Conservation (phyloP, 2,329 filamentous ascomycete genomes). For the Fusarium udum region DNA sequence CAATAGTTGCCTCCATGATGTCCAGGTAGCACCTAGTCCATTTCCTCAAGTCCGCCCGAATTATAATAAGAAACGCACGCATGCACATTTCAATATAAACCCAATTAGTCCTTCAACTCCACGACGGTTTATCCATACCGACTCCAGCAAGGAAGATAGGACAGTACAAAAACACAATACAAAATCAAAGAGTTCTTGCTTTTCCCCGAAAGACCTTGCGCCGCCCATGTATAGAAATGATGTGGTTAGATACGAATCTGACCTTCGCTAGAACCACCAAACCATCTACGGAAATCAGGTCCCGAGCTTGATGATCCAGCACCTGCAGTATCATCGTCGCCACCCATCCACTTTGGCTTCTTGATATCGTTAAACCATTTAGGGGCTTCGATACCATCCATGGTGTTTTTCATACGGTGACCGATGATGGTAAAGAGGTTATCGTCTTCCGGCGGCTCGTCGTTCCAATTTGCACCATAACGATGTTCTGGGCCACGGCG, state of each 20-base stretch:
- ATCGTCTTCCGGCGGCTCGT: constrained; percentile 74
- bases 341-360: constrained; percentile 83
- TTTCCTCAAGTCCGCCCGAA: background rate
- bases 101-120: constrained; percentile 34
- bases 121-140: constrained; percentile 10
- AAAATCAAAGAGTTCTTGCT: constrained; percentile 15
- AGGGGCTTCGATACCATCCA: constrained; percentile 83
- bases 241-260: constrained; percentile 44
- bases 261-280: constrained; percentile 55
- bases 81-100: constrained; percentile 11
- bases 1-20: background rate
- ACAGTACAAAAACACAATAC: constrained; percentile 19
- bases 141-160: constrained; percentile 6
- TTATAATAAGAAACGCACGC: background rate
- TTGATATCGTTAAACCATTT: constrained; percentile 83
- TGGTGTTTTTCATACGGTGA: constrained; percentile 89
- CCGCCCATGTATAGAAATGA: background rate
- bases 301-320: constrained; percentile 40
- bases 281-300: constrained; percentile 65
- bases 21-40: background rate
- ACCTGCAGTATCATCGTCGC: constrained; percentile 53
- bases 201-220: constrained; percentile 22
- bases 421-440: constrained; percentile 86
- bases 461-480: constrained; percentile 50
- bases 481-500: constrained; percentile 45